Evolutionary conservation across 306 rosid species (phyloP).

Genomic region (Dryas drummondii): DNA sequence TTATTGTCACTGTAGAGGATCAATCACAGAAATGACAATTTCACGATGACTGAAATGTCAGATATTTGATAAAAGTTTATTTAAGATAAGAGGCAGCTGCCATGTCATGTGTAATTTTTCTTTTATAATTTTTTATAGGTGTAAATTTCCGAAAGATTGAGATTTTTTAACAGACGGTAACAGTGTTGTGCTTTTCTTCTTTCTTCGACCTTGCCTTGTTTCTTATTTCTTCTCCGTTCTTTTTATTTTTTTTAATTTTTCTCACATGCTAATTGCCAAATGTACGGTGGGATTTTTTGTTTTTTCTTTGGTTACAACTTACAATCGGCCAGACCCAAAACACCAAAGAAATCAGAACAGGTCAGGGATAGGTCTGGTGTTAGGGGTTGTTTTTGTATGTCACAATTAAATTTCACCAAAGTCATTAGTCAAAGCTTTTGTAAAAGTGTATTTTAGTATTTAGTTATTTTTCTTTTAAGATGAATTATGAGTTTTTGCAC

Average conservation of each 20-base stretch:
- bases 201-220: not conserved
- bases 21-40: slow-evolving; percentile 34
- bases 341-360: too few relatives aligned
- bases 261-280: not conserved
- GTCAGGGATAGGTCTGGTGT: too few relatives aligned
- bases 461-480: too few relatives aligned
- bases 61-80: slow-evolving; percentile 30
- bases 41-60: slow-evolving; percentile 24
- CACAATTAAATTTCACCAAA: too few relatives aligned
- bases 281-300: too few relatives aligned
- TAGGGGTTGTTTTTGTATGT: too few relatives aligned
- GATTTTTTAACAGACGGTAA: not conserved
- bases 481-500: too few relatives aligned
- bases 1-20: slow-evolving; percentile 38
- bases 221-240: too few relatives aligned
- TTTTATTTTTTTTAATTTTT: not conserved
- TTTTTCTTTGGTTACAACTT: too few relatives aligned
- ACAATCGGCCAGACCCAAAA: too few relatives aligned
- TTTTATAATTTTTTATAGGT: not conserved
- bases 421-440: too few relatives aligned
- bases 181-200: not conserved
- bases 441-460: too few relatives aligned
- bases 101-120: not conserved
- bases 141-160: slow-evolving; percentile 2
- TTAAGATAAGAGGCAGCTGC: slow-evolving; percentile 4